Percentiles rank a stretch among this genome's conserved stretches.
Evolutionary conservation across 2,329 filamentous ascomycete genomes (phyloP).

Genomic region (Colletotrichum coccodes): DNA sequence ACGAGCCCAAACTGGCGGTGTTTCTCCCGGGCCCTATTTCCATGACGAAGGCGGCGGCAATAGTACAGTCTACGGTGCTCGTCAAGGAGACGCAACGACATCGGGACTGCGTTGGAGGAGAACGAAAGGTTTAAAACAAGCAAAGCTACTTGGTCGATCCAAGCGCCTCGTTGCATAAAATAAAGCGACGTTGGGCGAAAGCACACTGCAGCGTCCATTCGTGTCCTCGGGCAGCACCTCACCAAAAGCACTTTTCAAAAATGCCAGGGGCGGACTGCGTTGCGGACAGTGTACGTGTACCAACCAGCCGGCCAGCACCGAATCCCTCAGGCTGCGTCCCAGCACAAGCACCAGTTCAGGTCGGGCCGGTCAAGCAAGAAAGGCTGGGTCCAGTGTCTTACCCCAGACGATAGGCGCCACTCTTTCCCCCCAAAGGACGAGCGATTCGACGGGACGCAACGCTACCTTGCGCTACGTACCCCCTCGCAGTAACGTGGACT

Average conservation of each 20-base stretch:
- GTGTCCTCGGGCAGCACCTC: too few species aligned
- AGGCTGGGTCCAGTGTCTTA: conserved; percentile 23
- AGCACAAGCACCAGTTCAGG: background rate
- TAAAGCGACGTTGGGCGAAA: background rate
- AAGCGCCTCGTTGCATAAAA: conserved; percentile 2
- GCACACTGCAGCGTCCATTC: background rate
- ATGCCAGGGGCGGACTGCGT: background rate
- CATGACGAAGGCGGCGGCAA: background rate
- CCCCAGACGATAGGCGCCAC: conserved; percentile 26
- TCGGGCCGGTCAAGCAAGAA: conserved; percentile 22
- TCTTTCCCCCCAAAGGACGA: conserved; percentile 8
- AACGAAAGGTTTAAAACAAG: conserved; percentile 1
- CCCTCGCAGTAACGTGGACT: conserved; percentile 24
- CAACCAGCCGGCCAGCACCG: background rate
- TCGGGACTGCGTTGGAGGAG: conserved; percentile 2
- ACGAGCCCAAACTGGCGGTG: background rate
- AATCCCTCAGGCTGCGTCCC: background rate
- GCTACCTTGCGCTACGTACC: conserved; percentile 13
- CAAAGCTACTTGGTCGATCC: conserved; percentile 3
- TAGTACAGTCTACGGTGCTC: background rate
- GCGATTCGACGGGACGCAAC: conserved; percentile 11
- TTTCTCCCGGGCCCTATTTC: background rate
- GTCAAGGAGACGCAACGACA: background rate
- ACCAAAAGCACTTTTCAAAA: background rate
- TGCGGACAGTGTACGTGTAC: background rate